A percentile compares a stretch with the other conserved stretches of the same genome.
These are phyloP conservation scores for Flaveria brownii DNA, from an alignment of 129 eudicot genomes.

Conservation along the genomic window DNA sequence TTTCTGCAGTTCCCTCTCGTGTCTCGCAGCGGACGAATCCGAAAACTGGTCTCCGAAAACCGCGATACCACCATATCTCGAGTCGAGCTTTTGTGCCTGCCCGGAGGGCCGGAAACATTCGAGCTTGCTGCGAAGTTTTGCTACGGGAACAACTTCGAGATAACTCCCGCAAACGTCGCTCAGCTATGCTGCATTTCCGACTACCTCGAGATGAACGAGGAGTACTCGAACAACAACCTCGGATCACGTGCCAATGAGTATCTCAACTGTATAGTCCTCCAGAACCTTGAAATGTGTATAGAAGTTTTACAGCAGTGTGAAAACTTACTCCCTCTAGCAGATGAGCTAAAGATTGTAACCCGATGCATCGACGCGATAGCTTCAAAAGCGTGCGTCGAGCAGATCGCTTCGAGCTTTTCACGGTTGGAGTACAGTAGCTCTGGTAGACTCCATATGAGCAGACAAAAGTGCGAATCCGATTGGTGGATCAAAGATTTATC, in stretches of 20 bases:
- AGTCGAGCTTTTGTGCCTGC: constrained; percentile 71
- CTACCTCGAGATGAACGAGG: constrained; percentile 91
- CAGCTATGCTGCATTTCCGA: constrained; percentile 78
- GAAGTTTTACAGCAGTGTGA: constrained; percentile 80
- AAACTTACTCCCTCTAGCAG: constrained; percentile 83
- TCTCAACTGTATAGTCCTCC: constrained; percentile 70
- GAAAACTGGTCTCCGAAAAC: constrained; percentile 73
- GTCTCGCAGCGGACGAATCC: constrained; percentile 81
- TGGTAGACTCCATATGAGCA: constrained; percentile 81
- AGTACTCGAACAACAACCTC: constrained; percentile 72
- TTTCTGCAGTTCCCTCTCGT: constrained; percentile 90
- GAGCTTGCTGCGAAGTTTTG: constrained; percentile 97
- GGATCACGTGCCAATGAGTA: constrained; percentile 82
- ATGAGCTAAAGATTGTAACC: constrained; percentile 66
- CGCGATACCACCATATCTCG: constrained; percentile 64
- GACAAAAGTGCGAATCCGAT: constrained; percentile 76
- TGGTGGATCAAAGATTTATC: constrained; percentile 99
- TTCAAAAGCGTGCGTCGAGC: constrained; percentile 95
- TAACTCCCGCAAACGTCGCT: constrained; percentile 83
- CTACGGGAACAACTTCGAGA: constrained; percentile 87
- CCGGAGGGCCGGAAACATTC: constrained; percentile 83
- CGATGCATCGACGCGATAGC: constrained; percentile 88
- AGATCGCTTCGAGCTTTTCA: constrained; percentile 86
- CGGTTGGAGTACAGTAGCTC: constrained; percentile 91
- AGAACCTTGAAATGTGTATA: constrained; percentile 81